Percentiles rank a stretch among this genome's conserved stretches.
These are phyloP conservation scores for Xylaria sp. DNA, from an alignment of 2,329 filamentous ascomycete species.

Conservation along the genomic window DNA sequence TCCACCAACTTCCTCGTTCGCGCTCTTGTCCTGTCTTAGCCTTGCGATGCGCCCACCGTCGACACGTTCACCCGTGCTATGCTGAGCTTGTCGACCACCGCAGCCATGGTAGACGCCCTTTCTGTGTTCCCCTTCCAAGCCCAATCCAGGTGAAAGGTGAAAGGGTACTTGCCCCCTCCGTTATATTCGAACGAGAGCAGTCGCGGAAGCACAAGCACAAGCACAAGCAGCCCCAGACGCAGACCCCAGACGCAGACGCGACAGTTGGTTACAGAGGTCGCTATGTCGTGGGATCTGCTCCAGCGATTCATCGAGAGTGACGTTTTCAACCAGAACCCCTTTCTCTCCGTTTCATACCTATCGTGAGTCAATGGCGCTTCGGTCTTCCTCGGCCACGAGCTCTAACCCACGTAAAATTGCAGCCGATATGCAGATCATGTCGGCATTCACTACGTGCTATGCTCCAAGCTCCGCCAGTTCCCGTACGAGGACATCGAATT, in stretches of 20 bases:
- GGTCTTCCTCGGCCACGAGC: slow-evolving; percentile 1
- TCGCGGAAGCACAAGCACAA: slow-evolving; percentile 1
- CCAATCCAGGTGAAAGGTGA: slow-evolving; percentile 42
- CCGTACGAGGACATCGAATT: slow-evolving; percentile 92
- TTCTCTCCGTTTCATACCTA: slow-evolving; percentile 86
- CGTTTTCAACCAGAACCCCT: slow-evolving; percentile 90
- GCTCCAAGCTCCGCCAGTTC: slow-evolving; percentile 86
- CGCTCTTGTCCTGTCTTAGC: slow-evolving; percentile 10
- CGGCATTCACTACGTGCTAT: slow-evolving; percentile 87
- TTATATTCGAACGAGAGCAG: slow-evolving; percentile 29
- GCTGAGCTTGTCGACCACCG: slow-evolving; percentile 29
- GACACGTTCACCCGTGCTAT: slow-evolving; percentile 16
- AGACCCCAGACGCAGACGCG: slow-evolving; percentile 4
- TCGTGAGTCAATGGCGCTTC: slow-evolving; percentile 63
- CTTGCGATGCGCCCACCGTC: slow-evolving; percentile 22
- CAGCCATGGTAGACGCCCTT: slow-evolving; percentile 41
- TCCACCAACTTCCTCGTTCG: slow-evolving; percentile 12
- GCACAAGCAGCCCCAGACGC: no score
- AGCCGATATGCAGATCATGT: slow-evolving; percentile 90
- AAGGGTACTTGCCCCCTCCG: slow-evolving; percentile 29
- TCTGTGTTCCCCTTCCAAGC: slow-evolving; percentile 35
- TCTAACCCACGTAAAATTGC: slow-evolving; percentile 29
- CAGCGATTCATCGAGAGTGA: slow-evolving; percentile 92
- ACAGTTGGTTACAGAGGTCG: slow-evolving; percentile 34
- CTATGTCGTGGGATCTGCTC: slow-evolving; percentile 85